Evolutionary conservation across 345 rosid species (phyloP), one percentile per base, ranked within the genome.

Genomic region (Melaleuca quinquenervia): DNA sequence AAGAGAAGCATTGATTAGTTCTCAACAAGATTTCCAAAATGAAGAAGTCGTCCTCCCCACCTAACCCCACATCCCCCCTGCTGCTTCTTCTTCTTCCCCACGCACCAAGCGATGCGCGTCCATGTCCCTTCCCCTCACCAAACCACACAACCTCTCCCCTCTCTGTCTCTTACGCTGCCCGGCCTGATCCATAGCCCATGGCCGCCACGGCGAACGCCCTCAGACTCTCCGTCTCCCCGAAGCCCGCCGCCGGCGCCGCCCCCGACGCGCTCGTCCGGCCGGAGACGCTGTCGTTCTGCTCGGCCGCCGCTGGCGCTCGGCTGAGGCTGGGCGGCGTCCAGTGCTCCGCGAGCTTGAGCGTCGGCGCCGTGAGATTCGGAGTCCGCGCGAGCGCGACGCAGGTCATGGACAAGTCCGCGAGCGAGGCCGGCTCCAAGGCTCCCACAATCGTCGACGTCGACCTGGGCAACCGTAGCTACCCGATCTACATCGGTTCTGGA

Each of bases 381-480:
- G 86, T 92, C 82, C 85, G 87, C 74, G 96, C 97, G 52, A 83
- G 88, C 83, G 85, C 95, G 53, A 89, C 95, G 87, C 93, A 88
- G 84, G 94, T 94, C 75, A 91, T 96, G 93, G 94, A 92, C 88
- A 93, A 91, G 84, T 90, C 94, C 18, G 88, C 89, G 56, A 58
- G 87, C 55, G 91, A 90, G 50, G 87, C 89, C 62, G 86, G 89
- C 82, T 45, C 94, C 84, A 64, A 76, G 84, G 87, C 49, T 84
- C 96, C 98, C 82, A 94, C 96, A 1, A 84, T 92, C 82, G 99
- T 97, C 52, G 93, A 97, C 11, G 99, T 97, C 85, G 96, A 95
- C 90, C 92, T 97, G 90, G 99, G 99, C 21, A 64, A 88, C 87
- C 94, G 99, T 87, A 97, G 99, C 88, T 97, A 97, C 86, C 99